Evolutionary conservation across 352 stramenopile genomes (phyloP), one percentile per base, ranked within the genome.

Genomic region (Blastocystis sp.): DNA sequence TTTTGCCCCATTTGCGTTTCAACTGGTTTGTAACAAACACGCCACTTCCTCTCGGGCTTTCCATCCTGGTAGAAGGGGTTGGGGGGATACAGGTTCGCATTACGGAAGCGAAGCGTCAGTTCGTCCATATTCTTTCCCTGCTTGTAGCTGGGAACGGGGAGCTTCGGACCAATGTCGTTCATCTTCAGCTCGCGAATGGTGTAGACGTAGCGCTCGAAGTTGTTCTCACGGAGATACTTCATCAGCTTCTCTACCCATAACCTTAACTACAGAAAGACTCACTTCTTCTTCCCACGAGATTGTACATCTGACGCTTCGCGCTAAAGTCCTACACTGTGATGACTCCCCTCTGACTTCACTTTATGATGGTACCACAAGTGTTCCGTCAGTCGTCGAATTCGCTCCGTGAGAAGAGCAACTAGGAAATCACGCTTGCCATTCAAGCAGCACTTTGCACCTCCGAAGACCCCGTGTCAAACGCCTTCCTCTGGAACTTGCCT

Each of bases 391-490:
- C 78, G 64, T 43, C 68, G 64, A 66, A 88, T 79, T 19, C 78
- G 78, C 45, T 88, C 78, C 1, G 78, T 88, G 14, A 88, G 64
- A 59, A 88, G 64, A 88, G 78, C 78, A 88, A 88, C 78, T 88
- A 88, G 0, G 40, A 4, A 78, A 9, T 68, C 14, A 78, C 9
- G 21, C 9, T 38, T 10, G 45, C 21, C 43, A 42, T n/a, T 42
- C 6, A 4, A 3, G 0, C 4, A 45, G n/a, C 24, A 88, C 78
- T 88, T 42, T 88, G 78, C 17, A 88, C 78, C 42, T 88, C 78
- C 0, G 78, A 66, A 34, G 78, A 88, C 7, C 78, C 78, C 17
- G 78, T 88, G 34, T 88, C 78, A 19, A 48, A 88, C 1, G 78
- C 64, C 21, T 88, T 76, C 66, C 78, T 17, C 68, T 88, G 78